Evolutionary conservation across 768 basidiomycete genomes (phyloP).

Genomic region (Podaxis sp.): DNA sequence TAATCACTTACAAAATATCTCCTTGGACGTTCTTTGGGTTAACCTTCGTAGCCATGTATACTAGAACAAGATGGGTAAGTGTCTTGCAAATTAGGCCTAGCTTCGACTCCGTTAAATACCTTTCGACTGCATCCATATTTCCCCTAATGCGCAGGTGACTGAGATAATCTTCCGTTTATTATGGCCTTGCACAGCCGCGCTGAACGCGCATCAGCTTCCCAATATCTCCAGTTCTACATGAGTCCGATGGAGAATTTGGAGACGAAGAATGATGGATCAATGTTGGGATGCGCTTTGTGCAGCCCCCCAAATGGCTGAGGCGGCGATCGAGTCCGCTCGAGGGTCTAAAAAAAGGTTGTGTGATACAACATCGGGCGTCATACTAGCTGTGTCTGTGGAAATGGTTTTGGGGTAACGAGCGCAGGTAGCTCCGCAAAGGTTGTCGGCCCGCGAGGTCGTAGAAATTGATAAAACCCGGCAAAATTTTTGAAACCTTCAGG

Average conservation of each 20-base stretch:
- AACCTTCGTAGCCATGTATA: background rate
- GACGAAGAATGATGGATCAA: background rate
- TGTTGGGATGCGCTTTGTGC: background rate
- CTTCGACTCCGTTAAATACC: background rate
- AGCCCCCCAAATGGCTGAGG: background rate
- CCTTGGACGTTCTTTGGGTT: constrained; percentile 38
- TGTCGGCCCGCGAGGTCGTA: too few species aligned
- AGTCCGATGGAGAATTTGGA: background rate
- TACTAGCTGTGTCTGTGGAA: background rate
- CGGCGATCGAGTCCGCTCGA: background rate
- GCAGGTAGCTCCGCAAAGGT: too few species aligned
- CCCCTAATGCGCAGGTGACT: background rate
- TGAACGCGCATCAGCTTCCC: background rate
- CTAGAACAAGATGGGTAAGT: background rate
- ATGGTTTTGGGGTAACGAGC: background rate
- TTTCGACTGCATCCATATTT: background rate
- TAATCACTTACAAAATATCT: constrained; percentile 39
- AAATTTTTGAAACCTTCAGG: background rate
- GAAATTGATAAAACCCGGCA: too few species aligned
- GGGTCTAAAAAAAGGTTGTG: background rate
- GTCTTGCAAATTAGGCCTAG: background rate
- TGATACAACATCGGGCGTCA: background rate
- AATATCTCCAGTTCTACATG: background rate
- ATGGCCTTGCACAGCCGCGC: background rate
- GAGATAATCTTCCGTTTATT: background rate